Base-by-base conservation (phyloP, 768 basidiomycete species). In the Ephemerocybe angulata region DNA sequence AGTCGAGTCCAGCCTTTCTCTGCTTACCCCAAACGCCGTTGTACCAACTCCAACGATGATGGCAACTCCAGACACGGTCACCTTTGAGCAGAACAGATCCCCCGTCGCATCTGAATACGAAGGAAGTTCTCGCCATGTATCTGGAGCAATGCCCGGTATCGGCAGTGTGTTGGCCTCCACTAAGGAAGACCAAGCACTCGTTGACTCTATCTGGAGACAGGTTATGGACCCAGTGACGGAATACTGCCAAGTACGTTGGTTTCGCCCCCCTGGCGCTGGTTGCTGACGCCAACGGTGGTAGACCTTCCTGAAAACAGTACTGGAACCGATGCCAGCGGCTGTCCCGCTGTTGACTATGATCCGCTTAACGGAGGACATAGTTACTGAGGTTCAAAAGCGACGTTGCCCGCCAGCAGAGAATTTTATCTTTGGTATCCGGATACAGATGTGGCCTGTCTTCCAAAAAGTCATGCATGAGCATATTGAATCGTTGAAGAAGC, bases 371-470 rank as follows among this genome's bases (percentile, higher is more conserved):
- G 94, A 98, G 67, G 83, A 84, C 40, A 78, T 93, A 37, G 80
- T 89, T 42, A 63, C 77, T 5, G 87, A 91, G 61, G 81, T 91
- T 12, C 88, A 93, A 64, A 81, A 79, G 60, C 85, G 93, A 46
- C 82, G 79, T 10, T 93, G 90, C 61, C 73, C 85, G 5, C 90
- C 94, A 13, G 78, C 94, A 21, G 90, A 95, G 61, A 79, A 82
- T 7, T 93, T 87, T 67, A 77, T 95, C 49, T 89, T 93, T 67
- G 77, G 80, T 1, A 76, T 94, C 41, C 86, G 92, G 21, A 71
- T 99, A 52, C 80, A 86, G 60, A 83, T 98, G 78, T 98, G 94
- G 93, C 97, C 96, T 1, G 76, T 88, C 4, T 98, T 96, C 70
- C 89, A 95, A 65, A 95, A 90, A 63, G 81, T 80, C 28, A 89